Conservation (phyloP, 2,329 filamentous ascomycete genomes). For the Aspergillus tanneri region DNA sequence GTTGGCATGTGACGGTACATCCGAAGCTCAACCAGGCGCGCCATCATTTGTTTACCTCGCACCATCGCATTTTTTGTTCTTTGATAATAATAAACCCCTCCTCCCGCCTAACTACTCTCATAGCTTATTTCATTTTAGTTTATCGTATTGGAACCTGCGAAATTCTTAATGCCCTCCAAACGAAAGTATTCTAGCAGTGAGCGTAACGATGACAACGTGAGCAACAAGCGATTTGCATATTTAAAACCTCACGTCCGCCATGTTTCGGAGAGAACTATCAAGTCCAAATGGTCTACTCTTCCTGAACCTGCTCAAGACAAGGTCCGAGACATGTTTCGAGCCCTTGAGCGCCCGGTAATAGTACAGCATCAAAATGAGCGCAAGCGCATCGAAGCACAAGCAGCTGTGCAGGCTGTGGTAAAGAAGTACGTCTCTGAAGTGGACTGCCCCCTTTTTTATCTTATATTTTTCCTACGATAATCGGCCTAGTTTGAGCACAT, state of each 20-base stretch:
- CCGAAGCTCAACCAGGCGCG: slow-evolving; percentile 7
- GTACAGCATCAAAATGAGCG: slow-evolving; percentile 43
- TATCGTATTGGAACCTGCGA: background rate
- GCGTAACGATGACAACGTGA: slow-evolving; percentile 15
- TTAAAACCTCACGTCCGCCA: slow-evolving; percentile 43
- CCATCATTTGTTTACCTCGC: too few relatives aligned
- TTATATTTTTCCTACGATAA: too few relatives aligned
- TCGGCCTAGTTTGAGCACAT: background rate
- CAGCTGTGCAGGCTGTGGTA: slow-evolving; percentile 41
- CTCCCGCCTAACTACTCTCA: background rate
- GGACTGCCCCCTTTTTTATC: background rate
- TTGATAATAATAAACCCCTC: background rate
- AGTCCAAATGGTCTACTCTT: slow-evolving; percentile 47
- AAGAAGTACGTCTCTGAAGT: slow-evolving; percentile 38
- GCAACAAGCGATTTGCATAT: slow-evolving; percentile 37
- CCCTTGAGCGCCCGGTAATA: slow-evolving; percentile 45
- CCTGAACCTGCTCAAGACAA: slow-evolving; percentile 45
- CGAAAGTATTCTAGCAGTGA: slow-evolving; percentile 28
- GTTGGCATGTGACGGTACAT: slow-evolving; percentile 12
- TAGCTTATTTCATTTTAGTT: background rate
- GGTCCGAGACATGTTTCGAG: slow-evolving; percentile 42
- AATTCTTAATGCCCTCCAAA: slow-evolving; percentile 22
- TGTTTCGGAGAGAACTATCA: slow-evolving; percentile 45
- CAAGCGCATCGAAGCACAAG: slow-evolving; percentile 44
- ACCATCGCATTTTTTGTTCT: slow-evolving; percentile 1